phyloP scores from a whole-genome alignment of 2,329 filamentous ascomycete species.

The Cytospora piceae region DNA sequence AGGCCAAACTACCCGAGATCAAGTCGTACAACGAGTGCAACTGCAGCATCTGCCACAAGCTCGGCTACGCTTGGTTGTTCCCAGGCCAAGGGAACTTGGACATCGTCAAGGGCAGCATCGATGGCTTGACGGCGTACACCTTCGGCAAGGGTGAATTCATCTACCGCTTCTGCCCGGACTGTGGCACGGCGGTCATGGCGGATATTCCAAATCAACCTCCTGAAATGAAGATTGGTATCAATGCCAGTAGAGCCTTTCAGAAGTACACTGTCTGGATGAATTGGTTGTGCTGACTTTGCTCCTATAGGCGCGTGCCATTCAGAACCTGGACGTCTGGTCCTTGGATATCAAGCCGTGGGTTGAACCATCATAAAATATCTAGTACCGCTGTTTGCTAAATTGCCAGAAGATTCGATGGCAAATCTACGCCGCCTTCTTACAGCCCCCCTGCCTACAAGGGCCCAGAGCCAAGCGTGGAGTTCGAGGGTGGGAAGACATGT shows the following conservation, averaged over 20 bases:
- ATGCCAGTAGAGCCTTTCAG: slow-evolving; percentile 41
- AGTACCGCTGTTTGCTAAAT: background rate
- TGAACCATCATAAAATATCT: background rate
- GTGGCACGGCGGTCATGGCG: slow-evolving; percentile 50
- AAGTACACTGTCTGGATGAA: background rate
- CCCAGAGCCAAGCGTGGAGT: slow-evolving; percentile 42
- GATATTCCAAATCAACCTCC: slow-evolving; percentile 36
- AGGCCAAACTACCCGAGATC: slow-evolving; percentile 58
- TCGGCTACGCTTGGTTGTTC: slow-evolving; percentile 48
- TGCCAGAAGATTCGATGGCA: slow-evolving; percentile 45
- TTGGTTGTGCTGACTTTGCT: slow-evolving; percentile 16
- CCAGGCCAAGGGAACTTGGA: slow-evolving; percentile 40
- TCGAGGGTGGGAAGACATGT: slow-evolving; percentile 45
- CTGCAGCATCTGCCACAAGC: slow-evolving; percentile 67
- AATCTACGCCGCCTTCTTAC: slow-evolving; percentile 39
- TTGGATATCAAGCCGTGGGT: slow-evolving; percentile 16
- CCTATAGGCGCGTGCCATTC: slow-evolving; percentile 23
- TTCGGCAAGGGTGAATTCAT: slow-evolving; percentile 42
- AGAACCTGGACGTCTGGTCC: slow-evolving; percentile 22
- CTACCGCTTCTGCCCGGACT: slow-evolving; percentile 58
- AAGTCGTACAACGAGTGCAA: slow-evolving; percentile 62
- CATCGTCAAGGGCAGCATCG: slow-evolving; percentile 51
- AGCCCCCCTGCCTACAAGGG: slow-evolving; percentile 45
- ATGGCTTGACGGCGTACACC: slow-evolving; percentile 47
- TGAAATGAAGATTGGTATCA: slow-evolving; percentile 43